Evolutionary conservation across 768 basidiomycete species (phyloP).

Genomic region (Rhodotorula kratochvilovae): DNA sequence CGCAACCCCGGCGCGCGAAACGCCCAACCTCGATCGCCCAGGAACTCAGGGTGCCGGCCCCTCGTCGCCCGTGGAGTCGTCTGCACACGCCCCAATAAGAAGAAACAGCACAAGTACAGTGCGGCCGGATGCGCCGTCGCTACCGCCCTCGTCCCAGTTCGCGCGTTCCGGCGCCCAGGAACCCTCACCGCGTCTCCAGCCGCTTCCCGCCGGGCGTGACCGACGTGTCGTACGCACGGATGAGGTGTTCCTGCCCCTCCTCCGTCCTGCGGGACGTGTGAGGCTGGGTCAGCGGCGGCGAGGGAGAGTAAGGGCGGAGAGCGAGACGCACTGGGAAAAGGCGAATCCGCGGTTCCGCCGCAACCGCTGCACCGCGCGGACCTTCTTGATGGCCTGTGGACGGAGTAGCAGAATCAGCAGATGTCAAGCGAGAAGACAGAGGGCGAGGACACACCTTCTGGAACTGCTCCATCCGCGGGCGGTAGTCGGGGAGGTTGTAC

Average conservation of each 20-base stretch:
- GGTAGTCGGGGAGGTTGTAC: slow-evolving; percentile 85
- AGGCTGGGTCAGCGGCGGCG: background rate
- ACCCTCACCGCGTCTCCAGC: background rate
- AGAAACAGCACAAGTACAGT: too few species aligned
- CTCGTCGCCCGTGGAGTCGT: too few species aligned
- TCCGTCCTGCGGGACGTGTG: slow-evolving; percentile 30
- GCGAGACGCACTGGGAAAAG: slow-evolving; percentile 53
- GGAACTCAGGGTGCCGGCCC: too few species aligned
- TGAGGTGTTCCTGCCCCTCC: slow-evolving; percentile 47
- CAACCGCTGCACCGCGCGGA: slow-evolving; percentile 96
- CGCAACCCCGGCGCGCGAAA: too few species aligned
- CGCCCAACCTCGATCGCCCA: too few species aligned
- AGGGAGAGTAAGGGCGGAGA: background rate
- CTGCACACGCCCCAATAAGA: too few species aligned
- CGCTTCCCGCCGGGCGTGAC: background rate
- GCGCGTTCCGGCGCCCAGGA: too few species aligned
- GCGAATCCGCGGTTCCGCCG: slow-evolving; percentile 94
- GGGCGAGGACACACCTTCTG: slow-evolving; percentile 24
- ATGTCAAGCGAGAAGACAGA: background rate
- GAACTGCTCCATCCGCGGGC: slow-evolving; percentile 94
- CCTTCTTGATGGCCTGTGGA: slow-evolving; percentile 89
- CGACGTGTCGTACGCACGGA: slow-evolving; percentile 50
- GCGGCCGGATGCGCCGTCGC: too few species aligned
- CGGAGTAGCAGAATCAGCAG: background rate
- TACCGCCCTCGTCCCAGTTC: too few species aligned